These are phyloP conservation scores for Zygosaccharomyces pseudobailii DNA, from an alignment of 1,139 yeast species.

Conservation along the genomic window DNA sequence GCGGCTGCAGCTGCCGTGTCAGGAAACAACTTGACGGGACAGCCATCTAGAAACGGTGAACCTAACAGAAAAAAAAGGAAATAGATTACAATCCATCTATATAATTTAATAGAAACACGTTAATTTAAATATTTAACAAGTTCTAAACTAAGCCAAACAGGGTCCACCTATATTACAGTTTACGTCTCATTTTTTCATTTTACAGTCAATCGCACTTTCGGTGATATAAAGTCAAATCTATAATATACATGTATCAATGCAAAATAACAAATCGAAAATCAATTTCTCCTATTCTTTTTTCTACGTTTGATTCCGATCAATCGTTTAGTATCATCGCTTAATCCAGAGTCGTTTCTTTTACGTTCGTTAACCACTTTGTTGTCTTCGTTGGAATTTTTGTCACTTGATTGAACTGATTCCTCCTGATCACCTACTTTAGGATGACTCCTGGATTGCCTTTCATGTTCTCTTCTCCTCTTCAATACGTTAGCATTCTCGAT, in stretches of 20 bases:
- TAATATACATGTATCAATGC: constrained; percentile 2
- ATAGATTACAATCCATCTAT: constrained; percentile 7
- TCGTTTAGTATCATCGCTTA: constrained; percentile 53
- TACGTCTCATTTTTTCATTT: constrained; percentile 11
- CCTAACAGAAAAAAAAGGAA: constrained; percentile 31
- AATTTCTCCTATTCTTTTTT: constrained; percentile 47
- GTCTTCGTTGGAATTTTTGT: constrained; percentile 20
- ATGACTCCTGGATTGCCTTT: constrained; percentile 43
- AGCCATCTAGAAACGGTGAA: constrained; percentile 22
- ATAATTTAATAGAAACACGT: neutral
- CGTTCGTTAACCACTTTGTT: constrained; percentile 26
- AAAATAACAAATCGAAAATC: constrained; percentile 3
- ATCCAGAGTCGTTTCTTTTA: constrained; percentile 37
- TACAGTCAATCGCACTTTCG: neutral
- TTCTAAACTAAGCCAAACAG: too few species aligned
- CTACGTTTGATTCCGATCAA: constrained; percentile 67
- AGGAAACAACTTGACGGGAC: constrained; percentile 19
- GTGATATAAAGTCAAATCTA: neutral
- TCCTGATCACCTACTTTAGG: constrained; percentile 36
- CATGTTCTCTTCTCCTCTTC: constrained; percentile 78
- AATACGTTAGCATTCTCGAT: constrained; percentile 91
- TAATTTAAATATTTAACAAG: too few species aligned
- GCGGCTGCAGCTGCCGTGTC: constrained; percentile 37
- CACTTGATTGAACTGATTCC: constrained; percentile 20
- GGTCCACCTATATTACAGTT: too few species aligned